Conservation (phyloP, 2,329 filamentous ascomycete genomes). For the Ophiocordyceps camponoti-leonardi region DNA sequence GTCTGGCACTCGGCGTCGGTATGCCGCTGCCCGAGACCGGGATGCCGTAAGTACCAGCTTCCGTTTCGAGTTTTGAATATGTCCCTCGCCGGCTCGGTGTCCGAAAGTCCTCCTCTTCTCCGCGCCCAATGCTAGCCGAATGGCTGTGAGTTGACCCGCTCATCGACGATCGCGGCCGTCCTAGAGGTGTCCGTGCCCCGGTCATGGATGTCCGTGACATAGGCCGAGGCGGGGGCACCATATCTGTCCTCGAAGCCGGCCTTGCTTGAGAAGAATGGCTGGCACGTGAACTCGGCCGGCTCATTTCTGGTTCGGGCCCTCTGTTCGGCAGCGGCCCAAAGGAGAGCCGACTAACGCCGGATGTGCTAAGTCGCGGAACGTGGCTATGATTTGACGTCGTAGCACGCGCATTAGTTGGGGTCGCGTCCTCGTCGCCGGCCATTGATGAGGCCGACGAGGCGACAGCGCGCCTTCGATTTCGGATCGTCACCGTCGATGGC, state of each 20-base stretch:
- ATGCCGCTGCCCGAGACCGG: conserved; percentile 25
- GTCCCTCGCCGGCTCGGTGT: conserved; percentile 40
- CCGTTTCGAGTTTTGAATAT: conserved; percentile 29
- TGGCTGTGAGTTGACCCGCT: conserved; percentile 44
- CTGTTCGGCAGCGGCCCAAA: conserved; percentile 45
- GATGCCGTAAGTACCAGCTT: conserved; percentile 20
- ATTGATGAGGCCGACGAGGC: conserved; percentile 35
- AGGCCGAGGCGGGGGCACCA: conserved; percentile 38
- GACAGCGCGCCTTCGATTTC: conserved; percentile 51
- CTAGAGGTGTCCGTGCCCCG: conserved; percentile 46
- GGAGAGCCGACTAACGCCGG: conserved; percentile 44
- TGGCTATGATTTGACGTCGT: conserved; percentile 25
- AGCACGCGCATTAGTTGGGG: conserved; percentile 21
- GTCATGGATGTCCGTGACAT: conserved; percentile 46
- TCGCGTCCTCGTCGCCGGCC: conserved; percentile 29
- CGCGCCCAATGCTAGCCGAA: conserved; percentile 38
- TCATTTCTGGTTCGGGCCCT: conserved; percentile 25
- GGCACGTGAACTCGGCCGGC: conserved; percentile 57
- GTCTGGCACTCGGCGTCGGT: conserved; percentile 24
- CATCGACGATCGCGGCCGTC: conserved; percentile 55
- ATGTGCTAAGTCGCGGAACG: conserved; percentile 40
- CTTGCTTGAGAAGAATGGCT: conserved; percentile 39
- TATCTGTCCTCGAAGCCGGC: conserved; percentile 35
- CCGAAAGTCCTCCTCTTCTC: conserved; percentile 28
- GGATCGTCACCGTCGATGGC: conserved; percentile 43